Evolutionary conservation across 2,329 filamentous ascomycete genomes (phyloP), one percentile per base, ranked within the genome.

Genomic region (Ceratocystis variospora): DNA sequence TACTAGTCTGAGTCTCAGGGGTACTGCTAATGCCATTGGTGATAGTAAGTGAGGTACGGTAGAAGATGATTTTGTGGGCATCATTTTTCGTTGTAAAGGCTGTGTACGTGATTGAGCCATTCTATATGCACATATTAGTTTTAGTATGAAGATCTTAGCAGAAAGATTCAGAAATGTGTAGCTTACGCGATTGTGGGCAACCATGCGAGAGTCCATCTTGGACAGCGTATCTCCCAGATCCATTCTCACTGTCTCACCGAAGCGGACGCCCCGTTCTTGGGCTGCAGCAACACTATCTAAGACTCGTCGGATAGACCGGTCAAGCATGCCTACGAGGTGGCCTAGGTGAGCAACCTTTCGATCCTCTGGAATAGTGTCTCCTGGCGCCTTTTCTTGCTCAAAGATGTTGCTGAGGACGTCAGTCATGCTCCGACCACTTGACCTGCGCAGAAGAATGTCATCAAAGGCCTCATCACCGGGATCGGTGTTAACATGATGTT

Each of bases 201-300:
- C 79, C 80, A 90, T 84, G 22, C 77, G 78, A 69, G 87, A 76
- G 72, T 89, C 86, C 64, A 82, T 74, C 67, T 72, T 82, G 72
- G 70, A 82, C 70, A 76, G 77, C 69, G 72, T 81, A 69, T 72
- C 71, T 0, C 76, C 76, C 8, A 81, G 68, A 1, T 76, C 74
- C 4, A 85, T 71, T 63, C 74, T 77, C 2, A 79, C 76, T 2
- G 81, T 76, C 41, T 80, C 79, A 2, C 86, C 86, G 70, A 90
- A 86, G 4, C 86, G 77, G 10, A 91, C 86, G 66, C 84, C 87
- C 65, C 86, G 78, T 71, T 83, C 80, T 75, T 90, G 82, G 5
- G 86, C 83, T 74, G 87, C 83, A 69, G 89, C 85, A 72, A 91
- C 85, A 67, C 85, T 79, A 65, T 82, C 75, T 71, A 90, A 89